A percentile compares a stretch with the other conserved stretches of the same genome.
These are phyloP conservation scores for Symmetrospora coprosmae DNA, from an alignment of 768 basidiomycete species.

Conservation along the genomic window DNA sequence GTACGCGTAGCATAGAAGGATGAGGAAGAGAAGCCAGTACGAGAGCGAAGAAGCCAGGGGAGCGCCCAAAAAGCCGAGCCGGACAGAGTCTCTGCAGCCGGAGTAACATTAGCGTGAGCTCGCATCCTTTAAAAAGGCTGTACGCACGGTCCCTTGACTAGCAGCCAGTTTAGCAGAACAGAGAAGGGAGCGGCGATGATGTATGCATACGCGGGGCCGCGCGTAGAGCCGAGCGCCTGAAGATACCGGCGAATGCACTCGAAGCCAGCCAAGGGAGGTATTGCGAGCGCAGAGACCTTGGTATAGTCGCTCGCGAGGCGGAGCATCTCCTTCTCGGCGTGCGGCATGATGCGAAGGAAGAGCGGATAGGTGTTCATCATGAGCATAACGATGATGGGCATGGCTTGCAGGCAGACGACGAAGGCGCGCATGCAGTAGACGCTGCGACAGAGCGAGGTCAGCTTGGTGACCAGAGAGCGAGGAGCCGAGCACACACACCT, in stretches of 20 bases:
- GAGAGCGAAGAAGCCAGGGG: background rate
- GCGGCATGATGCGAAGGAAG: background rate
- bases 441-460: too few relatives aligned
- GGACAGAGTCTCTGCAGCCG: background rate
- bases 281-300: background rate
- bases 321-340: constrained; percentile 2
- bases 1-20: background rate
- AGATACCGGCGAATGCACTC: constrained; percentile 15
- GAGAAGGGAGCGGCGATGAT: background rate
- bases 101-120: background rate
- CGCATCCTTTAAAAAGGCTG: background rate
- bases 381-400: background rate
- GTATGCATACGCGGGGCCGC: constrained; percentile 6
- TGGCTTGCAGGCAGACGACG: constrained; percentile 2
- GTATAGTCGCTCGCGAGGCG: constrained; percentile 2
- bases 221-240: background rate
- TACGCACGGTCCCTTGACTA: background rate
- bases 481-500: too few relatives aligned
- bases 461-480: constrained; percentile 11
- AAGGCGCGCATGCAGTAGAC: constrained; percentile 11
- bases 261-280: background rate
- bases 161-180: background rate
- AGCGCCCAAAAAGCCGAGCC: constrained; percentile 4
- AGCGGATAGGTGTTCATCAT: constrained; percentile 6
- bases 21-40: background rate